Evolutionary conservation across 2,329 filamentous ascomycete genomes (phyloP), one percentile per base, ranked within the genome.

Genomic region (Cladosporium sp.): DNA sequence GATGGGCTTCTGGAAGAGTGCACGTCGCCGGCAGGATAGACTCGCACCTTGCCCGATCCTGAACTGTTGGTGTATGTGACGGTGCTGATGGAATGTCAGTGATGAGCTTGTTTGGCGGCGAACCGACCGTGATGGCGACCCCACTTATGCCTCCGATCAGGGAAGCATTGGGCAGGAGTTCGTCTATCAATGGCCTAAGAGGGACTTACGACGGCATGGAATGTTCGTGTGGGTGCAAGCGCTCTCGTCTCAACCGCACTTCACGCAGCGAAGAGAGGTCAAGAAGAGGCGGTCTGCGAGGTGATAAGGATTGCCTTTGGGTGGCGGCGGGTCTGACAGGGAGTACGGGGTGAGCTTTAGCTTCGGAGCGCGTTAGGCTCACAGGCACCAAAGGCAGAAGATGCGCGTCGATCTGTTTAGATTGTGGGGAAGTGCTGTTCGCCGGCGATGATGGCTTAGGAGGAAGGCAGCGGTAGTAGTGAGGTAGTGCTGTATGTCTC

Each of bases 1-100:
- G 63, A 65, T 52, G 58, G 57, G 56, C 64, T 66, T 46, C 64
- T 57, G n/a, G 52, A 49, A 11, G 48, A 32, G 28, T 46, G 51
- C 9, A 31, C 37, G 37, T 16, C 35, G 35, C 44, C 31, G 34
- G 34, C 44, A 6, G 44, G 45, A 44, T 43, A 49, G 37, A 54
- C 50, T 40, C 43, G 43, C 34, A 43, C 46, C 35, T 49, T 43
- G 33, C 44, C 52, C 44, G 52, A 48, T 31, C 50, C 50, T 41
- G 50, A 54, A 49, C 52, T 54, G 44, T 28, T 43, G 37, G 37
- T 49, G 41, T 38, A 43, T 38, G 52, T 40, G 31, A 40, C 32
- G 32, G 32, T 42, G 38, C 52, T 54, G 3, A 46, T 40, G 16
- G 22, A n/a, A 46, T 46, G 50, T 52, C 35, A 52, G 43, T 32